Percentiles rank a stretch among this genome's conserved stretches.
phyloP scores from a whole-genome alignment of 176 grass and related monocot genomes.

The Triticum dicoccoides region DNA sequence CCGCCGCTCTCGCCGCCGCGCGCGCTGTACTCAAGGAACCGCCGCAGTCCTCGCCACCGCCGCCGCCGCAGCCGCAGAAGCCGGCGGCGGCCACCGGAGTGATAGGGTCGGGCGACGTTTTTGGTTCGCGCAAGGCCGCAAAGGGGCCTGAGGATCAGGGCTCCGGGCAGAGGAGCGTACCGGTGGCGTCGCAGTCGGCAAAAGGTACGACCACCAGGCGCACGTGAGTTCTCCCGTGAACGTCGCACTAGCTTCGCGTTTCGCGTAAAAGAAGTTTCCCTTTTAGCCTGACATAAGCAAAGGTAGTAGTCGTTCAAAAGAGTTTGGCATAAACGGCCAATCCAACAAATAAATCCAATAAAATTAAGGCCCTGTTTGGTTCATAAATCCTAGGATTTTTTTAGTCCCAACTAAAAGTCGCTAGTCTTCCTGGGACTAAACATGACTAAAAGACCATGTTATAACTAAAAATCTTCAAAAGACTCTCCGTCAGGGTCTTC shows the following conservation, averaged over 20 bases:
- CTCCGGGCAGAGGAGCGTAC: background rate
- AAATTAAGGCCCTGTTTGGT: background rate
- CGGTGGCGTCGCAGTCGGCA: background rate
- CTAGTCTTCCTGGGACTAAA: too few relatives aligned
- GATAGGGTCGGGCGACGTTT: background rate
- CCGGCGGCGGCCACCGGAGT: background rate
- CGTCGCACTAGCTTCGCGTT: conserved; percentile 3
- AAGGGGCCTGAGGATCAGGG: conserved; percentile 32
- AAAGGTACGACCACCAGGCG: conserved; percentile 32
- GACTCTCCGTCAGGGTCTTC: too few relatives aligned
- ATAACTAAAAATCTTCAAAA: too few relatives aligned
- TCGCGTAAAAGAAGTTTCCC: background rate
- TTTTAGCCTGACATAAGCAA: background rate
- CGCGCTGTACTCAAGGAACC: conserved; percentile 68
- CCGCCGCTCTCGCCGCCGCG: conserved; percentile 72
- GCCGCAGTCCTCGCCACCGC: conserved; percentile 23
- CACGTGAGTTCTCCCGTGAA: conserved; percentile 21
- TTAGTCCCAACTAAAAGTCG: too few relatives aligned
- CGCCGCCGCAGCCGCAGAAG: conserved; percentile 8
- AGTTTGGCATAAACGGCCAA: background rate
- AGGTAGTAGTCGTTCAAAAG: background rate
- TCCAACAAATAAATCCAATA: background rate
- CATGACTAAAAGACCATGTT: too few relatives aligned
- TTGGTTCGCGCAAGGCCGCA: background rate
- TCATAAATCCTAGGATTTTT: too few relatives aligned